phyloP scores from a whole-genome alignment of 139 green algal species.

The Coelastrella sp. region DNA sequence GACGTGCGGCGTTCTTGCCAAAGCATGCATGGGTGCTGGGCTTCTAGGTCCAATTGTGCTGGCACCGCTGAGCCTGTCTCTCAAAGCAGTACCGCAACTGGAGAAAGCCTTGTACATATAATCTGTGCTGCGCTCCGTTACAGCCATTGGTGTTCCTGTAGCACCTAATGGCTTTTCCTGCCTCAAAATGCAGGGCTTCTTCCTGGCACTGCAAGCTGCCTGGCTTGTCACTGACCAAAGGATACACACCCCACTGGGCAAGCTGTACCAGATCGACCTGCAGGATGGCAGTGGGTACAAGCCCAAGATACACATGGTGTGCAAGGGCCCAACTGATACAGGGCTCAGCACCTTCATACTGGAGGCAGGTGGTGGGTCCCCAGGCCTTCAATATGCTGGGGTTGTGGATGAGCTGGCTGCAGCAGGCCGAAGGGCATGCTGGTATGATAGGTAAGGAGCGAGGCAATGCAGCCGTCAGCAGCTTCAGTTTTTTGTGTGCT shows the following conservation, averaged over 20 bases:
- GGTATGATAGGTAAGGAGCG: background rate
- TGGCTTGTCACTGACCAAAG: conserved; percentile 23
- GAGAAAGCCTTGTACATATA: too few species aligned
- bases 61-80: too few species aligned
- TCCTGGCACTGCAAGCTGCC: conserved; percentile 34
- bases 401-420: conserved; percentile 19
- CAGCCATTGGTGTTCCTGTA: background rate
- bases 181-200: conserved; percentile 35
- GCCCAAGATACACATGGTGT: conserved; percentile 27
- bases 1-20: too few species aligned
- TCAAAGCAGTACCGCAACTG: too few species aligned
- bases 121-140: background rate
- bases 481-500: background rate
- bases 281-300: background rate
- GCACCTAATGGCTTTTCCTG: background rate
- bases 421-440: conserved; percentile 33
- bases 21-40: too few species aligned
- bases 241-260: background rate
- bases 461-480: background rate
- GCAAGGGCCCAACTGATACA: conserved; percentile 15
- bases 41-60: too few species aligned
- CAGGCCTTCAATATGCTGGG: conserved; percentile 10
- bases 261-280: conserved; percentile 16
- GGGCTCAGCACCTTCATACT: conserved; percentile 35
- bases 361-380: conserved; percentile 21